phyloP scores from a whole-genome alignment of 1,139 yeast species.

The Meyerozyma elateridarum region DNA sequence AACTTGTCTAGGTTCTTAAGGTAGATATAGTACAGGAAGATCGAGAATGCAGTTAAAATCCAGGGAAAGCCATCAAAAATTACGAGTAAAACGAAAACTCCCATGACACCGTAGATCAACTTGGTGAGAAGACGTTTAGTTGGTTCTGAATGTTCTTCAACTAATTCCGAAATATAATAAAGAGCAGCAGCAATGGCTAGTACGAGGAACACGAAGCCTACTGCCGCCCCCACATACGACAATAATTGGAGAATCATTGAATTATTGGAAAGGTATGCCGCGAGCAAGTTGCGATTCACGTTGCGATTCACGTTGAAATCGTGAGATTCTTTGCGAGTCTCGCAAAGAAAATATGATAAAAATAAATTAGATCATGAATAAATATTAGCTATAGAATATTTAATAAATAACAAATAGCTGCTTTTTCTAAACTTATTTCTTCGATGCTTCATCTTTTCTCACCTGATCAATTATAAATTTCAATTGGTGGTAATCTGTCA shows the following conservation, averaged over 20 bases:
- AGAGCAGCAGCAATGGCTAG: conserved; percentile 74
- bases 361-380: too few species aligned
- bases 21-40: conserved; percentile 68
- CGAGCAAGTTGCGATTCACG: too few species aligned
- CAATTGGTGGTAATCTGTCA: conserved; percentile 92
- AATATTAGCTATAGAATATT: too few species aligned
- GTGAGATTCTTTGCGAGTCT: too few species aligned
- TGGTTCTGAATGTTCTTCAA: conserved; percentile 88
- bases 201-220: conserved; percentile 69
- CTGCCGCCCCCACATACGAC: conserved; percentile 63
- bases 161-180: conserved; percentile 84
- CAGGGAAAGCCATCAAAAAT: conserved; percentile 78
- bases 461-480: conserved; percentile 80
- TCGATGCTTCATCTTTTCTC: too few species aligned
- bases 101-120: conserved; percentile 57
- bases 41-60: conserved; percentile 56
- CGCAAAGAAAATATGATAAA: too few species aligned
- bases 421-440: too few species aligned
- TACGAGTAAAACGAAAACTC: conserved; percentile 49
- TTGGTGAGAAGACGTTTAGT: conserved; percentile 66
- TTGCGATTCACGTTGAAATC: neutral
- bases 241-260: conserved; percentile 40
- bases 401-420: too few species aligned
- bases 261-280: too few species aligned
- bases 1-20: conserved; percentile 71